These are phyloP conservation scores for Trichoderma atrobrunneum DNA, from an alignment of 2,329 filamentous ascomycete species.

Conservation along the genomic window DNA sequence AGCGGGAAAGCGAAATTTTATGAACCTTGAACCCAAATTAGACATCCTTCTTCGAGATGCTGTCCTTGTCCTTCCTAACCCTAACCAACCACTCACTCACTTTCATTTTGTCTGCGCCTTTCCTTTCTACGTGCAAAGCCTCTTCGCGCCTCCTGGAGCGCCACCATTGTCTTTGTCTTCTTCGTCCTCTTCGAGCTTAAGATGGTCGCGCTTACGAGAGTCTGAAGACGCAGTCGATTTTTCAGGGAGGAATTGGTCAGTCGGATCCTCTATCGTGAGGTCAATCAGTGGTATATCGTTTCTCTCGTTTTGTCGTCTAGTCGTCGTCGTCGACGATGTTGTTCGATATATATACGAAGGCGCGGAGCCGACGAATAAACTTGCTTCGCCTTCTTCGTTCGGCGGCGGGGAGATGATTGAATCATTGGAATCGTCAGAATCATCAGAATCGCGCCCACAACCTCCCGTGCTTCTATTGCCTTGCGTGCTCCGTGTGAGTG, in stretches of 20 bases:
- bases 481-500: background rate
- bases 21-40: background rate
- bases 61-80: background rate
- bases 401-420: background rate
- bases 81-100: background rate
- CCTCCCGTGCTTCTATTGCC: background rate
- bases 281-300: background rate
- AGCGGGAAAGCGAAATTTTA: background rate
- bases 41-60: background rate
- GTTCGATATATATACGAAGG: background rate
- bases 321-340: background rate
- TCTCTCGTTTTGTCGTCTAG: background rate
- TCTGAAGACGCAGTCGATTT: background rate
- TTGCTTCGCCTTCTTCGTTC: background rate
- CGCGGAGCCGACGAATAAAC: background rate
- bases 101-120: background rate
- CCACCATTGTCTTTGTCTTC: background rate
- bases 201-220: background rate
- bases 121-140: background rate
- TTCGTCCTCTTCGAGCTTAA: background rate
- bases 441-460: background rate
- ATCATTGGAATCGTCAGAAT: background rate
- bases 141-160: background rate
- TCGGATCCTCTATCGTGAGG: background rate
- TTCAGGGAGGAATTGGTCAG: background rate